A percentile compares a stretch with the other conserved stretches of the same genome.
Conservation (phyloP, 257 asterid genomes). For the Nicotiana paniculata region DNA sequence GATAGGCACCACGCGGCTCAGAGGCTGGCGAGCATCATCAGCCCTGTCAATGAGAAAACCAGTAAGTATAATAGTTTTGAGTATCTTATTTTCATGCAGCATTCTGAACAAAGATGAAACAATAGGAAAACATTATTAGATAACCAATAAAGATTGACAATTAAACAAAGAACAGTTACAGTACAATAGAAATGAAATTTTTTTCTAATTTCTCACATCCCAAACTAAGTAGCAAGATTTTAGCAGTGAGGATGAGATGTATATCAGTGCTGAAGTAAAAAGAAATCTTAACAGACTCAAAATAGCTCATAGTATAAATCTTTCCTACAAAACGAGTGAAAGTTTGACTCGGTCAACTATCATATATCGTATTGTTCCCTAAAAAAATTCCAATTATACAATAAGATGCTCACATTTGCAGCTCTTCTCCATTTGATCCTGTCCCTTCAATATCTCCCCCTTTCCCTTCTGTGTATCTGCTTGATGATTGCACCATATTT, state of each 20-base stretch:
- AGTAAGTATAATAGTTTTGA: conserved; percentile 11
- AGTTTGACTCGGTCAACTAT: neutral
- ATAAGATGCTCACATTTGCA: conserved; percentile 55
- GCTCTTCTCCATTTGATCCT: conserved; percentile 70
- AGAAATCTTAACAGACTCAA: neutral
- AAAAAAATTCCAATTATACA: neutral
- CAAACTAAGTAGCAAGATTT: neutral
- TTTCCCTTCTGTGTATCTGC: conserved; percentile 50
- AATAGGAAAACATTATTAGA: neutral
- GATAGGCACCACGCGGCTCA: conserved; percentile 54
- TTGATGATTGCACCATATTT: conserved; percentile 41
- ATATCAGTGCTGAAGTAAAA: neutral
- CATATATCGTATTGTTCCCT: neutral
- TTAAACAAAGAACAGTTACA: neutral
- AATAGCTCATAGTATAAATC: no score
- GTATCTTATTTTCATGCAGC: neutral
- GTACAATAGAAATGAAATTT: neutral
- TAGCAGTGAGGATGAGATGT: neutral
- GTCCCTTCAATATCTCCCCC: conserved; percentile 70
- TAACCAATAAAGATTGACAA: conserved; percentile 20
- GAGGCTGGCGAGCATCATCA: conserved; percentile 63
- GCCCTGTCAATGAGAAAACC: conserved; percentile 34
- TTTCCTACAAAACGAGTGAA: neutral
- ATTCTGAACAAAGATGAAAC: neutral
- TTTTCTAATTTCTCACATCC: neutral